Percentiles rank a stretch among this genome's conserved stretches.
Evolutionary conservation across 1,284 basidiomycete species (phyloP).

Genomic region (Moesziomyces sp.): DNA sequence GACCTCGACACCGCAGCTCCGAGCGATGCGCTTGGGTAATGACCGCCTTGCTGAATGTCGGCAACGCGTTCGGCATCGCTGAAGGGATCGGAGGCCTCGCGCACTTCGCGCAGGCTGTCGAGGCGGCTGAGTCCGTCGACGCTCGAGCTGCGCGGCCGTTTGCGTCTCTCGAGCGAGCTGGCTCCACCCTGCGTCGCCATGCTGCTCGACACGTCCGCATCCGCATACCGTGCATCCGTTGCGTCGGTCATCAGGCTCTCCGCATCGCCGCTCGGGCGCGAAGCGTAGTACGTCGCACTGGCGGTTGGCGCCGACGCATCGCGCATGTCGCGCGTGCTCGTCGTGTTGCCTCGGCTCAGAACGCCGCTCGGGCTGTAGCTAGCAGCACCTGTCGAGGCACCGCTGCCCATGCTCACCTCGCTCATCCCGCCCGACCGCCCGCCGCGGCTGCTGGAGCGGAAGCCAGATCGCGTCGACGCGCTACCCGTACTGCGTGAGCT

Average conservation of each 20-base stretch:
- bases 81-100: slow-evolving; percentile 22
- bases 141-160: slow-evolving; percentile 28
- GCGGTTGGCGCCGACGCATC: slow-evolving; percentile 8
- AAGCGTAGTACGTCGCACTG: slow-evolving; percentile 12
- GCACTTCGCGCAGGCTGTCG: slow-evolving; percentile 34
- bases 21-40: slow-evolving; percentile 43
- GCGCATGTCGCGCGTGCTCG: slow-evolving; percentile 35
- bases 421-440: slow-evolving; percentile 28
- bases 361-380: slow-evolving; percentile 48
- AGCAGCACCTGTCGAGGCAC: slow-evolving; percentile 50
- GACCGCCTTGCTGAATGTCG: slow-evolving; percentile 11
- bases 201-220: slow-evolving; percentile 33
- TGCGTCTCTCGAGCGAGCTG: slow-evolving; percentile 16
- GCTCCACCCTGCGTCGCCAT: slow-evolving; percentile 36
- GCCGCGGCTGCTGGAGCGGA: slow-evolving; percentile 25
- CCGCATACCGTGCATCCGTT: slow-evolving; percentile 11
- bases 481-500: slow-evolving; percentile 38
- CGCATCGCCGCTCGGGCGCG: slow-evolving; percentile 7
- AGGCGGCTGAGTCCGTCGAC: slow-evolving; percentile 20
- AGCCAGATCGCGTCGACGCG: slow-evolving; percentile 26
- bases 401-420: slow-evolving; percentile 28
- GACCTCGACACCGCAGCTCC: slow-evolving; percentile 43
- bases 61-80: slow-evolving; percentile 3
- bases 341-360: slow-evolving; percentile 40
- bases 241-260: slow-evolving; percentile 7